A percentile compares a stretch with the other conserved stretches of the same genome.
Conservation (phyloP, 164 flowering plant species). For the Tetrastigma voinierianum region DNA sequence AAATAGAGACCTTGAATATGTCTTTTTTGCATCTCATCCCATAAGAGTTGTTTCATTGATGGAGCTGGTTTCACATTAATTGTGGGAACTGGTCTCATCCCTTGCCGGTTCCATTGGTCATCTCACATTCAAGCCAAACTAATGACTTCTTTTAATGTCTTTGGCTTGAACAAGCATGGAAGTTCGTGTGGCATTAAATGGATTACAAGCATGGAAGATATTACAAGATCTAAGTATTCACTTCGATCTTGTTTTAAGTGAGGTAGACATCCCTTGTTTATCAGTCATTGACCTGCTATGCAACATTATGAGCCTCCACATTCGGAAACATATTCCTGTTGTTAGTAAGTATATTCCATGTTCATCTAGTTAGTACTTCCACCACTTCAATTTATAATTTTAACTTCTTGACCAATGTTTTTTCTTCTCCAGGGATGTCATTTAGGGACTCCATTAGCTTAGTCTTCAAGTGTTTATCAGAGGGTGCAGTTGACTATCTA, state of each 20-base stretch:
- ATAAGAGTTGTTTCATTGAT: no score
- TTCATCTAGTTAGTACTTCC: neutral
- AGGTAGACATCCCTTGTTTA: constrained; percentile 49
- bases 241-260: constrained; percentile 48
- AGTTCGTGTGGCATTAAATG: constrained; percentile 50
- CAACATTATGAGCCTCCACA: constrained; percentile 45
- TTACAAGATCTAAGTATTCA: constrained; percentile 30
- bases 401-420: neutral
- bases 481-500: constrained; percentile 70
- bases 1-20: no score
- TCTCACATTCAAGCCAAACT: no score
- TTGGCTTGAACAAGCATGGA: no score
- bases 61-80: no score
- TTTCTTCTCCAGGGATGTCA: constrained; percentile 69
- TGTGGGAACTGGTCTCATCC: no score
- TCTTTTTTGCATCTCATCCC: no score
- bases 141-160: no score
- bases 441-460: constrained; percentile 70
- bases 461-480: constrained; percentile 69
- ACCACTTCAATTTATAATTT: neutral
- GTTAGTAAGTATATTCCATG: constrained; percentile 28
- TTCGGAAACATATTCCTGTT: constrained; percentile 43
- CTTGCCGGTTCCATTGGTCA: no score
- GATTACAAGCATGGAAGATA: constrained; percentile 50
- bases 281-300: constrained; percentile 49